A percentile compares a stretch with the other conserved stretches of the same genome.
phyloP scores from a whole-genome alignment of 768 basidiomycete species.

The Phylloporus arenicola region DNA sequence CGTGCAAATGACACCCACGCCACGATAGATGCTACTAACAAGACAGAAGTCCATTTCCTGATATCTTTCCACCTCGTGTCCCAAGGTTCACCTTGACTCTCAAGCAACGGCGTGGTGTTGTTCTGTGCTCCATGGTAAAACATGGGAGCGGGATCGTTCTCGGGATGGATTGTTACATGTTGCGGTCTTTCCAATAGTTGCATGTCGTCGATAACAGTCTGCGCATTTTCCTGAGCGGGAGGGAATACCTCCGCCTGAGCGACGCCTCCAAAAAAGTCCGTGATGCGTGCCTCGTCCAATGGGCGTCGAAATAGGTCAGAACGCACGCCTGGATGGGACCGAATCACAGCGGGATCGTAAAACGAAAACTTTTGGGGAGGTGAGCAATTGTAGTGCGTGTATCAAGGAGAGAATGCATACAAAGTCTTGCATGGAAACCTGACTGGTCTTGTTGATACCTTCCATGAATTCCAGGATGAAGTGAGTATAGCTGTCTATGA shows the following conservation, averaged over 20 bases:
- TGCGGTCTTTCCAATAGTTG: neutral
- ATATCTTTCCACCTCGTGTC: conserved; percentile 19
- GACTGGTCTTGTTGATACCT: conserved; percentile 84
- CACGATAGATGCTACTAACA: conserved; percentile 22
- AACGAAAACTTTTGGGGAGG: conserved; percentile 59
- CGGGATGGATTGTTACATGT: neutral
- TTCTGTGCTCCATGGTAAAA: neutral
- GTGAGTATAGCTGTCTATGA: conserved; percentile 94
- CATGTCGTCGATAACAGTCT: neutral
- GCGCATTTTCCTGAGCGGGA: conserved; percentile 1
- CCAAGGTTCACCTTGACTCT: conserved; percentile 7
- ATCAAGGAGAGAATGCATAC: conserved; percentile 40
- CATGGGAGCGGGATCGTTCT: neutral
- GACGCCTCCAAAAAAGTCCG: conserved; percentile 88
- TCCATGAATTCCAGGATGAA: conserved; percentile 89
- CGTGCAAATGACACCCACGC: conserved; percentile 24
- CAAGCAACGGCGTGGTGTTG: neutral
- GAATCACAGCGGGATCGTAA: conserved; percentile 69
- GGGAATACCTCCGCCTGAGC: conserved; percentile 69
- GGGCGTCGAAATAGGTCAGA: conserved; percentile 71
- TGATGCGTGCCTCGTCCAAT: conserved; percentile 59
- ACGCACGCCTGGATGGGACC: conserved; percentile 86
- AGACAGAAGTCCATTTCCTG: conserved; percentile 28
- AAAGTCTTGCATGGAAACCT: conserved; percentile 73
- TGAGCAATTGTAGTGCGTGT: conserved; percentile 7